Conservation (phyloP, 1,284 basidiomycete genomes). For the Termitomyces sp. region DNA sequence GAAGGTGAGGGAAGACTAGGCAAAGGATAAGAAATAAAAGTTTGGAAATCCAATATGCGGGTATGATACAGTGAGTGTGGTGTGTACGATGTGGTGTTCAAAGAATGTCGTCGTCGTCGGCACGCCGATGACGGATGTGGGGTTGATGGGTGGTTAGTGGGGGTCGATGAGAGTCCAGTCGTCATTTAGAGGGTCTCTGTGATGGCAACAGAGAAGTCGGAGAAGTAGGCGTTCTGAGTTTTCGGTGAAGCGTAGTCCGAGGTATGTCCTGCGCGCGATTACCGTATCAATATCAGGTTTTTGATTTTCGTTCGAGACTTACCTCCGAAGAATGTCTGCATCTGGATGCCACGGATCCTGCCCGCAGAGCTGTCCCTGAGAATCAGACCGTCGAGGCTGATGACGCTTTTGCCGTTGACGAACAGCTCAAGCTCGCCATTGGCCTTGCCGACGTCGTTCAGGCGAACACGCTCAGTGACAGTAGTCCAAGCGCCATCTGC, state of each 20-base stretch:
- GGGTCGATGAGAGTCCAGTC: neutral
- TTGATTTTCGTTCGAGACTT: slow-evolving; percentile 13
- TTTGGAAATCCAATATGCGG: slow-evolving; percentile 1
- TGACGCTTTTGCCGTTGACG: slow-evolving; percentile 52
- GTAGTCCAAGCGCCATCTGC: slow-evolving; percentile 58
- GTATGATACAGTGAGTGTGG: slow-evolving; percentile 15
- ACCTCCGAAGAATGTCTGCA: slow-evolving; percentile 70
- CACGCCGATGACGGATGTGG: slow-evolving; percentile 2
- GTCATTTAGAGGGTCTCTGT: slow-evolving; percentile 39
- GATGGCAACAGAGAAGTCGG: slow-evolving; percentile 61
- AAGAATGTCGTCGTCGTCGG: slow-evolving; percentile 11
- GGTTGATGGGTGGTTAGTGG: neutral
- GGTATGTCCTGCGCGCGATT: slow-evolving; percentile 32
- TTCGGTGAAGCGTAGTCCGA: slow-evolving; percentile 48
- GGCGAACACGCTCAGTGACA: slow-evolving; percentile 52
- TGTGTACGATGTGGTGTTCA: slow-evolving; percentile 11
- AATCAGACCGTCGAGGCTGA: slow-evolving; percentile 46
- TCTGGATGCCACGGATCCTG: slow-evolving; percentile 54
- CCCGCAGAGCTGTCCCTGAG: slow-evolving; percentile 39
- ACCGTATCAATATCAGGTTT: neutral
- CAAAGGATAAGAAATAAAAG: neutral
- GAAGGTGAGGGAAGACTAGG: neutral
- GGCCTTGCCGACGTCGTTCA: slow-evolving; percentile 53
- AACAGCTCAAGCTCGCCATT: slow-evolving; percentile 55
- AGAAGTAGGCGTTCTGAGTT: slow-evolving; percentile 54